Base-by-base conservation (phyloP, 1,284 basidiomycete species). In the Trametes pubescens region DNA sequence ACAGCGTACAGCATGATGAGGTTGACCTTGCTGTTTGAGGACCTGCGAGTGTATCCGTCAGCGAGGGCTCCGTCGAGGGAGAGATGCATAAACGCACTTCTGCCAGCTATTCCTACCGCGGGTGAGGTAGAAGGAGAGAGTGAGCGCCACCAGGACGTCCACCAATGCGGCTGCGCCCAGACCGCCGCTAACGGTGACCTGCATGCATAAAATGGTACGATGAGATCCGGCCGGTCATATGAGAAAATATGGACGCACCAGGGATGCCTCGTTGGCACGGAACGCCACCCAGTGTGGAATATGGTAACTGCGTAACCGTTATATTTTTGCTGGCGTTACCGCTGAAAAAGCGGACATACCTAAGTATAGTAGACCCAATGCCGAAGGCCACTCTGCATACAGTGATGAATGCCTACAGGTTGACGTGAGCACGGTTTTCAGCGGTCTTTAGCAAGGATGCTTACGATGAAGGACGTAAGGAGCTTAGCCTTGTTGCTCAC, bases 91-190 rank as follows among this genome's bases (percentile, higher is more conserved):
- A 16, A 6, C 47, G 13, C 40, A 66, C 65, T 57, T 57, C 18
- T 60, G 61, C 58, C 58, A 63, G 38, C 51, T 49, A 37, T 4
- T 66, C 21, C 65, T 58, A 29, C 58, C 61, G 37, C 58, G 54
- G 49, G 46, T 46, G 46, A 66, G 61, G 52, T 63, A 66, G 46
- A 44, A 66, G 16, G 65, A 57, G 43, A 67, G 57, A 18, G 63
- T 65, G 58, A 65, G 55, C 46, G 62, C 61, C 48, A 67, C 66
- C 54, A 67, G 37, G 35, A 67, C 63, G 51, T 67, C 66, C n/a
- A 65, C 60, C 35, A 60, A 43, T 9, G 63, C 66, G 21, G 61
- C 62, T 16, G 54, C 53, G 8, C 60, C 66, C 13, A 67, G 55
- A 7, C 66, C 66, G 10, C 60, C 63, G 51, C 60, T 64, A 51